phyloP scores from a whole-genome alignment of 2,329 filamentous ascomycete species.

The Aspergillus ochraceoroseus region DNA sequence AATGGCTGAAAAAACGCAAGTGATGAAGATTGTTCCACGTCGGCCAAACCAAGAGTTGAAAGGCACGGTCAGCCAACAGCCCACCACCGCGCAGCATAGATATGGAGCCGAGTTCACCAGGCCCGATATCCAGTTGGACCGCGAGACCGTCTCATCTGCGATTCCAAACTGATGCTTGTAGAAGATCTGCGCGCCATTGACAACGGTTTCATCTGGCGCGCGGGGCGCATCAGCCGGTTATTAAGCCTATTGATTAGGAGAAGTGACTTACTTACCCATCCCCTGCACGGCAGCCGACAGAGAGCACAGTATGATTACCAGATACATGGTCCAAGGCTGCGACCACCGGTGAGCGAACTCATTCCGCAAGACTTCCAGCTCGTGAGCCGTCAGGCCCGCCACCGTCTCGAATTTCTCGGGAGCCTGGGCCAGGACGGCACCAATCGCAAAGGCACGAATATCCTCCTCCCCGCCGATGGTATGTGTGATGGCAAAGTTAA shows the following conservation, averaged over 20 bases:
- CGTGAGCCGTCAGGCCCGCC: conserved; percentile 53
- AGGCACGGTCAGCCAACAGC: conserved; percentile 69
- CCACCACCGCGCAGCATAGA: conserved; percentile 62
- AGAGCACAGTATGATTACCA: conserved; percentile 63
- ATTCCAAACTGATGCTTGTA: conserved; percentile 61
- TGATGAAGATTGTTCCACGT: conserved; percentile 69
- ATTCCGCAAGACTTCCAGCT: conserved; percentile 53
- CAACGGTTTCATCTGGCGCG: conserved; percentile 59
- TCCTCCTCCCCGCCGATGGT: conserved; percentile 54
- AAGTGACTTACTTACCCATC: conserved; percentile 46
- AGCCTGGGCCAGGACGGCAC: conserved; percentile 55
- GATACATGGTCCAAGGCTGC: conserved; percentile 61
- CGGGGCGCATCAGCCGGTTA: conserved; percentile 2
- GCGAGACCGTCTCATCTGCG: conserved; percentile 33
- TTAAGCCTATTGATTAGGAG: no score
- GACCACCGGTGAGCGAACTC: conserved; percentile 65
- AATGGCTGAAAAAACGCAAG: conserved; percentile 63
- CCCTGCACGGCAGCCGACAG: conserved; percentile 65
- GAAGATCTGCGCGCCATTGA: conserved; percentile 64
- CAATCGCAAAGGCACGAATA: conserved; percentile 55
- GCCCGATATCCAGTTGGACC: conserved; percentile 57
- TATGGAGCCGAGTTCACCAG: conserved; percentile 56
- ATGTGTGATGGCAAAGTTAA: conserved; percentile 54
- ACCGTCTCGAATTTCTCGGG: conserved; percentile 50
- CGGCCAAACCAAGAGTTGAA: conserved; percentile 67